Base-by-base conservation (phyloP, 1,139 yeast species). In the Blastobotrys buckinghamii region DNA sequence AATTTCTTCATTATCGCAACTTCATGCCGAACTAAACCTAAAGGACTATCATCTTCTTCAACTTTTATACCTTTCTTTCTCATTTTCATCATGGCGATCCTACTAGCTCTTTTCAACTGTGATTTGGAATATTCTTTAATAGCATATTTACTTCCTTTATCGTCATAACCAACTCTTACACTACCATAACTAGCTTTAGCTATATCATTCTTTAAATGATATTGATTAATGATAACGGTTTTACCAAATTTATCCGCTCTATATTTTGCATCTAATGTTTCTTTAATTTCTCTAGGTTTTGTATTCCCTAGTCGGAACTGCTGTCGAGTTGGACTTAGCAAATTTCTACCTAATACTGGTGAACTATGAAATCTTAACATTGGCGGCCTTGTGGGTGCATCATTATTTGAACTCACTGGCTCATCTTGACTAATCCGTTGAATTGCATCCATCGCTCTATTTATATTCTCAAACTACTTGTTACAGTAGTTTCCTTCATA, bases 141-240 rank as follows among this genome's bases (percentile, higher is more conserved):
- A 0, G 97, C 97, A 39, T 55, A 64, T 42, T 75, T 74, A 47
- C 75, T 56, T 45, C 49, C 55, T 0, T 67, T 62, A 22, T 75
- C 68, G 63, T 90, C 96, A 12, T 81, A 63, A 0, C 95, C 97
- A 6, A 88, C 77, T 59, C 92, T 84, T 2, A 92, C 97, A 0
- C 83, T 79, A 1, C 97, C 97, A 64, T 87, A 90, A 0, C 96
- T 82, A 0, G 97, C 97, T 56, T 82, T 80, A 0, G 97, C 97
- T 44, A 90, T 72, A 1, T 82, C 75, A 39, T 76, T 74, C 36
- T 77, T 68, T 13, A 90, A 72, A 48, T 75, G 73, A 65, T 89
- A 92, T 57, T 71, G 73, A 53, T 70, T 71, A 33, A 71, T 58
- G 26, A 48, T 44, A 9, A 29, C 42, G 34, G 58, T 57, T 24